Conservation (phyloP, 225 moss, liverwort and hornwort species). For the Takakia lepidozioides region DNA sequence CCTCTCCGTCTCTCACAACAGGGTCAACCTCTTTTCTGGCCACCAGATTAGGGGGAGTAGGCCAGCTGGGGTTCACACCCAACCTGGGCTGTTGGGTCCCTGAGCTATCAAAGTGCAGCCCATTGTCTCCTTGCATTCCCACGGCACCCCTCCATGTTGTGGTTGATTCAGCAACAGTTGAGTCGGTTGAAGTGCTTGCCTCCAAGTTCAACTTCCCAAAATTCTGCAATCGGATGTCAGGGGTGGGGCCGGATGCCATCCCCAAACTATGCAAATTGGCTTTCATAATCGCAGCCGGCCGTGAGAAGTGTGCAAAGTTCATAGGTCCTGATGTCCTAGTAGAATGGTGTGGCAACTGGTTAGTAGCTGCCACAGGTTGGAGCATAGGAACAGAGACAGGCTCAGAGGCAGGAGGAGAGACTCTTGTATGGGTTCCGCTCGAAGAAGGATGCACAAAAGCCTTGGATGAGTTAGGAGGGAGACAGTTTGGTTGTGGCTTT, state of each 20-base stretch:
- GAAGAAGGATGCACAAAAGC: constrained; percentile 12
- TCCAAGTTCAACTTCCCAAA: constrained; percentile 26
- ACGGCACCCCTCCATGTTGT: constrained; percentile 29
- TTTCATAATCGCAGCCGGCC: constrained; percentile 48
- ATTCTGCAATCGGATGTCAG: constrained; percentile 21
- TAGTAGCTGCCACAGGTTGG: constrained; percentile 15
- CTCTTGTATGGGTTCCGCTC: constrained; percentile 6
- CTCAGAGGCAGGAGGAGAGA: constrained; percentile 3
- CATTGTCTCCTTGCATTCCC: constrained; percentile 22
- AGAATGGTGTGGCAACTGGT: constrained; percentile 1
- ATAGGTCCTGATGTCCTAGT: constrained; percentile 23
- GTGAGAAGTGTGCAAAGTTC: constrained; percentile 75
- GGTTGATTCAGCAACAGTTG: constrained; percentile 67
- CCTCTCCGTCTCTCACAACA: constrained; percentile 22
- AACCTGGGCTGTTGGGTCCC: constrained; percentile 34
- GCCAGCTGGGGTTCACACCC: constrained; percentile 41
- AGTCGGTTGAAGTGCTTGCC: constrained; percentile 49
- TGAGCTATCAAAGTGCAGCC: constrained; percentile 14
- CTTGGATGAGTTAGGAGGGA: constrained; percentile 15
- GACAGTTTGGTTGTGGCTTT: constrained; percentile 25
- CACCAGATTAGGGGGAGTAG: constrained; percentile 17
- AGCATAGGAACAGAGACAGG: constrained; percentile 36
- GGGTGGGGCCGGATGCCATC: constrained; percentile 10
- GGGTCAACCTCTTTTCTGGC: constrained; percentile 27
- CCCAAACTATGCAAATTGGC: constrained; percentile 60